phyloP scores from a whole-genome alignment of 305 asterid species.

The Striga hermonthica region DNA sequence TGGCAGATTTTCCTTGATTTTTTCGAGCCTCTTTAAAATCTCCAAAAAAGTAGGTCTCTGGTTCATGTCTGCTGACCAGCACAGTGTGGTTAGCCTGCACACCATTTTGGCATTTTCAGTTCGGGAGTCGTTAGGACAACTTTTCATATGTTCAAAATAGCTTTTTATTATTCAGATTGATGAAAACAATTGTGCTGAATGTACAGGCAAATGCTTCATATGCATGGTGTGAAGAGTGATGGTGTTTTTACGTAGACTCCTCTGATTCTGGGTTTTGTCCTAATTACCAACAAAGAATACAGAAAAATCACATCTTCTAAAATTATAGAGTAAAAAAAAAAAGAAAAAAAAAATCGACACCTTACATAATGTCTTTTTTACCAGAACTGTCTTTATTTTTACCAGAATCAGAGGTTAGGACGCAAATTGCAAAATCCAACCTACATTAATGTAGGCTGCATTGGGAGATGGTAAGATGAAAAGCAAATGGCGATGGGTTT shows the following conservation, averaged over 20 bases:
- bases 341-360: too few relatives aligned
- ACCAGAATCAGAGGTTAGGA: too few relatives aligned
- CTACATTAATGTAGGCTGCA: too few relatives aligned
- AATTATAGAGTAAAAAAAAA: too few relatives aligned
- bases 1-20: slow-evolving; percentile 53
- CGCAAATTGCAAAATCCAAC: too few relatives aligned
- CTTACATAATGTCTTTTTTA: too few relatives aligned
- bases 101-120: slow-evolving; percentile 30
- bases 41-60: slow-evolving; percentile 89
- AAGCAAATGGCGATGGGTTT: too few relatives aligned
- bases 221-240: background rate
- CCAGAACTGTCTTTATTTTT: too few relatives aligned
- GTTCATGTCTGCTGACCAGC: slow-evolving; percentile 97
- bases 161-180: background rate
- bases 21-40: slow-evolving; percentile 76
- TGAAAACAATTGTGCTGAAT: background rate
- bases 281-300: too few relatives aligned
- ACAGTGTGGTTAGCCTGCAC: slow-evolving; percentile 61
- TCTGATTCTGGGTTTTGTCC: too few relatives aligned
- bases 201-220: background rate
- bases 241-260: background rate
- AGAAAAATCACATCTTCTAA: too few relatives aligned
- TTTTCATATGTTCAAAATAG: background rate
- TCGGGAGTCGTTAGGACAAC: slow-evolving; percentile 8
- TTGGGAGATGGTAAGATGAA: too few relatives aligned